phyloP scores from a whole-genome alignment of 225 moss, liverwort and hornwort genomes.

The Neckera pumila region DNA sequence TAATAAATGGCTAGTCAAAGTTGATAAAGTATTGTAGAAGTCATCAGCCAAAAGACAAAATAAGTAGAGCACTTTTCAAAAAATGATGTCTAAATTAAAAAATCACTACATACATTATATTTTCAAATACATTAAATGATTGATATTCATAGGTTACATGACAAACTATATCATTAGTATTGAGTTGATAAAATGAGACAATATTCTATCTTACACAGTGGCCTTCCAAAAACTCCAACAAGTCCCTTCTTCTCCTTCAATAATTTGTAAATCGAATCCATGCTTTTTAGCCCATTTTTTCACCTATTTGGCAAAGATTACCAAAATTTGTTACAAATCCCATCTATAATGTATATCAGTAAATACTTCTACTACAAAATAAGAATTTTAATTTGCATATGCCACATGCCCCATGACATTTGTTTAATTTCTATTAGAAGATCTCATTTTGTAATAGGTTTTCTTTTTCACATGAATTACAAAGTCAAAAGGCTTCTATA shows the following conservation, averaged over 20 bases:
- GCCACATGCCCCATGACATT: rapidly evolving
- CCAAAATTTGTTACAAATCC: background rate
- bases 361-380: background rate
- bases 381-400: background rate
- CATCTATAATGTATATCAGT: background rate
- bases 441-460: background rate
- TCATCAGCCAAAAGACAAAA: background rate
- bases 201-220: slow-evolving; percentile 5
- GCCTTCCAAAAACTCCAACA: slow-evolving; percentile 31
- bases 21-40: background rate
- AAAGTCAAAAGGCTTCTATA: background rate
- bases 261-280: background rate
- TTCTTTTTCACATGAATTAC: background rate
- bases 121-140: background rate
- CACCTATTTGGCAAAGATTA: background rate
- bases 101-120: background rate
- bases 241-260: slow-evolving; percentile 13
- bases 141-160: no score
- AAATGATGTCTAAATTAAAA: background rate
- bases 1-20: background rate
- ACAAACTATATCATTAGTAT: background rate
- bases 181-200: background rate
- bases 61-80: background rate
- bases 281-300: slow-evolving; percentile 12
- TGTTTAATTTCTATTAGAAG: background rate